Evolutionary conservation across 2,329 filamentous ascomycete species (phyloP).

Genomic region (Microsporum ferrugineum): DNA sequence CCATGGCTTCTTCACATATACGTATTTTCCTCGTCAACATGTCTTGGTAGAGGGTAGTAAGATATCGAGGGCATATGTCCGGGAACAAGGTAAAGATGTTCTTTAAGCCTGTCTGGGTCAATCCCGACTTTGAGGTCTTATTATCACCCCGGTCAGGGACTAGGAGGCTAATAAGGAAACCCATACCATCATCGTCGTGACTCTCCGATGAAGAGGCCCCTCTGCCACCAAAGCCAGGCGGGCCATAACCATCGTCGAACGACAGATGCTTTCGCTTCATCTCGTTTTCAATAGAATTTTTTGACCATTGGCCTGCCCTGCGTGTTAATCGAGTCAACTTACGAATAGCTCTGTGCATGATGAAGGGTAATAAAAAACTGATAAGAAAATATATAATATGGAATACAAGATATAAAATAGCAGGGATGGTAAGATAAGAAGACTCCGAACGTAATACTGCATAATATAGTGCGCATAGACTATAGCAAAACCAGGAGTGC

Average conservation of each 20-base stretch:
- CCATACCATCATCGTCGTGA: background rate
- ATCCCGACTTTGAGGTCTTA: background rate
- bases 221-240: background rate
- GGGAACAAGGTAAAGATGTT: constrained; percentile 38
- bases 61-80: constrained; percentile 35
- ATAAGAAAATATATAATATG: too few relatives aligned
- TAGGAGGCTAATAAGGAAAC: background rate
- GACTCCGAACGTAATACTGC: too few relatives aligned
- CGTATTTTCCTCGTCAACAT: background rate
- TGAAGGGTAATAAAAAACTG: too few relatives aligned
- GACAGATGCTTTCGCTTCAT: background rate
- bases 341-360: too few relatives aligned
- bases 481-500: too few relatives aligned
- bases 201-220: background rate
- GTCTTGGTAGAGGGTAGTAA: constrained; percentile 27
- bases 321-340: too few relatives aligned
- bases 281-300: too few relatives aligned
- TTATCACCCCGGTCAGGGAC: background rate
- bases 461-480: too few relatives aligned
- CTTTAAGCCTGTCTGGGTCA: background rate
- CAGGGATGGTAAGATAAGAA: too few relatives aligned
- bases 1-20: constrained; percentile 23
- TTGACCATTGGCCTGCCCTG: too few relatives aligned
- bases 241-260: background rate
- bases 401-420: too few relatives aligned